A percentile compares a stretch with the other conserved stretches of the same genome.
These are phyloP conservation scores for Metschnikowia reukaufii DNA, from an alignment of 805 yeast genomes.

Conservation along the genomic window DNA sequence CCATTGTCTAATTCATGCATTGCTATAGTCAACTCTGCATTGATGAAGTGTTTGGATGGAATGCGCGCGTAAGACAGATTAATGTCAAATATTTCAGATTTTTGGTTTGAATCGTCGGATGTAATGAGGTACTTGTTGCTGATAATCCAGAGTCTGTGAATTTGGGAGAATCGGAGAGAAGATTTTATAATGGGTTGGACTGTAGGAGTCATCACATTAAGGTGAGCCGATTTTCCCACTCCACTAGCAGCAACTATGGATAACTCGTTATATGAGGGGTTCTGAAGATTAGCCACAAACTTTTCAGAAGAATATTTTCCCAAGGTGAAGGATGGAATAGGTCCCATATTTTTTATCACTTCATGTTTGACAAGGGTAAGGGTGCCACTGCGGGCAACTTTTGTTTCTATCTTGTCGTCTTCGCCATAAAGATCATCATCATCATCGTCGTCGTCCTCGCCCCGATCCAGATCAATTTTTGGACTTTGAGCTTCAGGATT, in stretches of 20 bases:
- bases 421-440: slow-evolving; percentile 45
- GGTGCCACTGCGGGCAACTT: slow-evolving; percentile 16
- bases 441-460: slow-evolving; percentile 39
- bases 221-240: slow-evolving; percentile 49
- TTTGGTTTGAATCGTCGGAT: slow-evolving; percentile 61
- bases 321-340: slow-evolving; percentile 63
- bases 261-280: slow-evolving; percentile 65
- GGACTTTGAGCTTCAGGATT: neutral
- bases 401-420: slow-evolving; percentile 25
- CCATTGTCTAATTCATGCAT: slow-evolving; percentile 60
- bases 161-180: slow-evolving; percentile 68
- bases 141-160: slow-evolving; percentile 75
- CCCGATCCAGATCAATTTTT: neutral
- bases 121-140: slow-evolving; percentile 64
- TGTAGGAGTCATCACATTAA: slow-evolving; percentile 65
- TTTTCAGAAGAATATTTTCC: slow-evolving; percentile 59
- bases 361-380: slow-evolving; percentile 50
- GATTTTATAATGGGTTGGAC: slow-evolving; percentile 67
- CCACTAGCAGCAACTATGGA: slow-evolving; percentile 75
- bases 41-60: slow-evolving; percentile 60
- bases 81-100: slow-evolving; percentile 68
- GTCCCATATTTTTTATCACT: slow-evolving; percentile 64
- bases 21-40: slow-evolving; percentile 62
- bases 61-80: slow-evolving; percentile 61
- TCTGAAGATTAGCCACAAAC: slow-evolving; percentile 58